These are phyloP conservation scores for Monilinia aucupariae DNA, from an alignment of 2,329 filamentous ascomycete genomes.

Conservation along the genomic window DNA sequence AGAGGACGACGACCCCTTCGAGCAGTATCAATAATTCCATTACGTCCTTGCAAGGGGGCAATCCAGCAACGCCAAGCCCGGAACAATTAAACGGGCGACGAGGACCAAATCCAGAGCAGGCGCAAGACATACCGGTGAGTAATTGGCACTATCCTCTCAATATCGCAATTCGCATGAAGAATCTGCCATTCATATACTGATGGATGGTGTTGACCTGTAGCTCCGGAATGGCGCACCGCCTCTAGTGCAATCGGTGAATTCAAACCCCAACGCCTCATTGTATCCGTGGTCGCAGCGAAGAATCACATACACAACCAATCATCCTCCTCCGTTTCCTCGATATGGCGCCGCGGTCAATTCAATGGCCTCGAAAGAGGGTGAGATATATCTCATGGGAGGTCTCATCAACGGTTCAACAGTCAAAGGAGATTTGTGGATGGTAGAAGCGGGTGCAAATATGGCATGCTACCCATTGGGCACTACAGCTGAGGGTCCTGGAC, in stretches of 20 bases:
- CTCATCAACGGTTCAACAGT: conserved; percentile 92
- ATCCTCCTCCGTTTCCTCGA: conserved; percentile 84
- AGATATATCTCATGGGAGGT: conserved; percentile 96
- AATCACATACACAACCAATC: conserved; percentile 75
- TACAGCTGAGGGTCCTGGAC: conserved; percentile 88
- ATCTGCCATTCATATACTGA: conserved; percentile 8
- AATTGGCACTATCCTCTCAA: background rate
- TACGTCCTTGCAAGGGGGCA: conserved; percentile 55
- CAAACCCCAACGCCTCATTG: conserved; percentile 67
- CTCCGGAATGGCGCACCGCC: conserved; percentile 47
- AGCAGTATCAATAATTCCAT: conserved; percentile 45
- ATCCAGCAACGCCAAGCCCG: conserved; percentile 32
- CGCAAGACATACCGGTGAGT: conserved; percentile 40
- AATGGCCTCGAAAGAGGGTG: conserved; percentile 88
- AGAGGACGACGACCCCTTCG: conserved; percentile 61
- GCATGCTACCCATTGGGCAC: conserved; percentile 88
- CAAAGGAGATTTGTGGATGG: conserved; percentile 96
- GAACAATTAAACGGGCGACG: conserved; percentile 52
- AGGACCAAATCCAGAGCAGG: conserved; percentile 38
- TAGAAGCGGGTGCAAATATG: conserved; percentile 82
- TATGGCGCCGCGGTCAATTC: conserved; percentile 97
- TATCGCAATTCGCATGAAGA: conserved; percentile 4
- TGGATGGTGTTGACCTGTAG: conserved; percentile 35
- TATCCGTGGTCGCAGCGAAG: conserved; percentile 95
- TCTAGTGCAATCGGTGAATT: conserved; percentile 33